Conservation (phyloP, 768 basidiomycete genomes). For the Royoungia palumana region DNA sequence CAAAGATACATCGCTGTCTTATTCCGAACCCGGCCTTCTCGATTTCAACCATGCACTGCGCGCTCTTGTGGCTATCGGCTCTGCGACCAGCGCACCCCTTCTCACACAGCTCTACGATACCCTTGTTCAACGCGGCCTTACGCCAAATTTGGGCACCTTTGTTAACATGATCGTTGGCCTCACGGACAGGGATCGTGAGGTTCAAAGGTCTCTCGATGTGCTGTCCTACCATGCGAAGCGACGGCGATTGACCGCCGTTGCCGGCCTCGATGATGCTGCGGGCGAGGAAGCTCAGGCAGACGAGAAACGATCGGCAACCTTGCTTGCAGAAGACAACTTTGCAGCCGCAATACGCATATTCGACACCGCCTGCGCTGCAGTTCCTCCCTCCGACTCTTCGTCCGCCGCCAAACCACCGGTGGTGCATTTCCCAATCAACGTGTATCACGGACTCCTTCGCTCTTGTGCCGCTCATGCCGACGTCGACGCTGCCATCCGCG, state of each 20-base stretch:
- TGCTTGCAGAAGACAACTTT: slow-evolving; percentile 68
- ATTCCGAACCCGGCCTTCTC: slow-evolving; percentile 36
- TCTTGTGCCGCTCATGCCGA: slow-evolving; percentile 57
- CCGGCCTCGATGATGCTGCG: slow-evolving; percentile 1
- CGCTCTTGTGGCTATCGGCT: slow-evolving; percentile 41
- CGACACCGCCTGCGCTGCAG: slow-evolving; percentile 46
- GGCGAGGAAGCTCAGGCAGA: slow-evolving; percentile 18
- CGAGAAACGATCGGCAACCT: slow-evolving; percentile 37
- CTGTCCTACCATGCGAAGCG: slow-evolving; percentile 44
- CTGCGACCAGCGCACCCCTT: slow-evolving; percentile 46
- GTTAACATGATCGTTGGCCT: slow-evolving; percentile 57
- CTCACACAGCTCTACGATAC: slow-evolving; percentile 70
- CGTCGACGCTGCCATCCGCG: slow-evolving; percentile 55
- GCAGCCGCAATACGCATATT: slow-evolving; percentile 70
- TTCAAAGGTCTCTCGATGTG: slow-evolving; percentile 42
- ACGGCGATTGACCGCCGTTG: slow-evolving; percentile 12
- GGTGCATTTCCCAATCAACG: slow-evolving; percentile 27
- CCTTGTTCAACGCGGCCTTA: slow-evolving; percentile 58
- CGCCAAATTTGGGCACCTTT: slow-evolving; percentile 66
- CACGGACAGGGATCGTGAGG: slow-evolving; percentile 64
- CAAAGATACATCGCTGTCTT: slow-evolving; percentile 27
- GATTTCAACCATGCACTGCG: slow-evolving; percentile 64
- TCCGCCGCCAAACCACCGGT: slow-evolving; percentile 4
- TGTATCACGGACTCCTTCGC: slow-evolving; percentile 57
- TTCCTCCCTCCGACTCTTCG: slow-evolving; percentile 21